Evolutionary conservation across 1,284 basidiomycete genomes (phyloP).

Genomic region (Pseudozyma thailandica): DNA sequence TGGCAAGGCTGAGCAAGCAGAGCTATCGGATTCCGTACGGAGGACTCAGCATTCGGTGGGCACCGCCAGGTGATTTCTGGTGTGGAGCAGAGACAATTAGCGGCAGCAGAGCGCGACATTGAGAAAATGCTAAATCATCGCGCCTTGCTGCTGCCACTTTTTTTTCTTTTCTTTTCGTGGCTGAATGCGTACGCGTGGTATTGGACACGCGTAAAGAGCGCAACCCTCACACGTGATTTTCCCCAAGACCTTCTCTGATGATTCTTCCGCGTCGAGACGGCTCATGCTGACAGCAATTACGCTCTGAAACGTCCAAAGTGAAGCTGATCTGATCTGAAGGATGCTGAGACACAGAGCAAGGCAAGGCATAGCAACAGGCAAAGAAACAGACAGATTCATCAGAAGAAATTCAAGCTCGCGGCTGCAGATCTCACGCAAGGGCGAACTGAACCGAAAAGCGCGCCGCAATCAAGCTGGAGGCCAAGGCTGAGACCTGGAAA

Average conservation of each 20-base stretch:
- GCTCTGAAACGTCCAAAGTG: no score
- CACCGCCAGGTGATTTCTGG: background rate
- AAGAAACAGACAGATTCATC: no score
- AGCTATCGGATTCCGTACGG: slow-evolving; percentile 2
- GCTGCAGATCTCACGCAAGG: no score
- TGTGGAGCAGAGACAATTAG: slow-evolving; percentile 1
- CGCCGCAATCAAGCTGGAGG: background rate
- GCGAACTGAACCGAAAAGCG: no score
- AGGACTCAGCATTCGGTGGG: slow-evolving; percentile 6
- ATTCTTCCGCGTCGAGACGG: no score
- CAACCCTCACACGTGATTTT: background rate
- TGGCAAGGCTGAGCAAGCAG: background rate
- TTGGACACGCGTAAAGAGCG: background rate
- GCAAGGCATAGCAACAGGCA: no score
- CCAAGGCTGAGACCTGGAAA: background rate
- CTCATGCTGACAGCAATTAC: background rate
- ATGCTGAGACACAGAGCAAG: no score
- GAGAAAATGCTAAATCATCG: background rate
- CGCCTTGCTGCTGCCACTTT: background rate
- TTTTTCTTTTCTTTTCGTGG: background rate
- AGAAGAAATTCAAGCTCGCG: no score
- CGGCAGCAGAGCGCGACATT: slow-evolving; percentile 5
- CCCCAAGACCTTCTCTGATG: no score
- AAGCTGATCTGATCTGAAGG: no score
- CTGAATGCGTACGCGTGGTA: background rate